These are phyloP conservation scores for Vitis hybrid DNA, from an alignment of 177 flowering plant genomes.

Conservation along the genomic window DNA sequence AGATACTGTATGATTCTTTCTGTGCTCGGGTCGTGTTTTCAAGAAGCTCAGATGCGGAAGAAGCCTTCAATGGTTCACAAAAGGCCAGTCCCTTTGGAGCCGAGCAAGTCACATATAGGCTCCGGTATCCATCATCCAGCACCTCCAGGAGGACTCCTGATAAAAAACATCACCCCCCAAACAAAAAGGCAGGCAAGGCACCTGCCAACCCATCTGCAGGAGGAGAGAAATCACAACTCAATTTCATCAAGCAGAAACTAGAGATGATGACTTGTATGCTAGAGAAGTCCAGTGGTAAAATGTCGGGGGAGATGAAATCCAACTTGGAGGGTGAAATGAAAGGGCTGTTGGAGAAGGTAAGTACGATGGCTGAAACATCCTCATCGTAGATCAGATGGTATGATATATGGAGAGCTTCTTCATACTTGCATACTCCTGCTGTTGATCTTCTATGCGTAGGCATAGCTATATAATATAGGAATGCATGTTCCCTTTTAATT, in stretches of 20 bases:
- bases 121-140: conserved; percentile 22
- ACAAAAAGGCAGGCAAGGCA: conserved; percentile 9
- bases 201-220: conserved; percentile 7
- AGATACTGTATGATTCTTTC: conserved; percentile 19
- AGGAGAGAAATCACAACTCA: conserved; percentile 11
- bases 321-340: conserved; percentile 33
- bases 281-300: conserved; percentile 23
- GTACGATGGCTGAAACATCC: conserved; percentile 18
- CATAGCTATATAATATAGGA: background rate
- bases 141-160: conserved; percentile 2
- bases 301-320: conserved; percentile 27
- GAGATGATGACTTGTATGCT: conserved; percentile 28
- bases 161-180: conserved; percentile 6
- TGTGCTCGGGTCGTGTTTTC: conserved; percentile 34
- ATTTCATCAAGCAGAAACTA: conserved; percentile 35
- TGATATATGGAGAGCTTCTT: background rate
- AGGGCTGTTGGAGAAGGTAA: conserved; percentile 38
- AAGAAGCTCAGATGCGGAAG: conserved; percentile 36
- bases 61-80: conserved; percentile 34
- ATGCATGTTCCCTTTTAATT: too few relatives aligned
- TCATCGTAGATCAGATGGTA: conserved; percentile 7
- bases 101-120: conserved; percentile 25
- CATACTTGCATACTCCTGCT: background rate
- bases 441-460: background rate
- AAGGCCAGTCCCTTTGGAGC: conserved; percentile 28